Evolutionary conservation across 2,329 filamentous ascomycete species (phyloP), one percentile per base, ranked within the genome.

Genomic region (Raffaelea albimanens): DNA sequence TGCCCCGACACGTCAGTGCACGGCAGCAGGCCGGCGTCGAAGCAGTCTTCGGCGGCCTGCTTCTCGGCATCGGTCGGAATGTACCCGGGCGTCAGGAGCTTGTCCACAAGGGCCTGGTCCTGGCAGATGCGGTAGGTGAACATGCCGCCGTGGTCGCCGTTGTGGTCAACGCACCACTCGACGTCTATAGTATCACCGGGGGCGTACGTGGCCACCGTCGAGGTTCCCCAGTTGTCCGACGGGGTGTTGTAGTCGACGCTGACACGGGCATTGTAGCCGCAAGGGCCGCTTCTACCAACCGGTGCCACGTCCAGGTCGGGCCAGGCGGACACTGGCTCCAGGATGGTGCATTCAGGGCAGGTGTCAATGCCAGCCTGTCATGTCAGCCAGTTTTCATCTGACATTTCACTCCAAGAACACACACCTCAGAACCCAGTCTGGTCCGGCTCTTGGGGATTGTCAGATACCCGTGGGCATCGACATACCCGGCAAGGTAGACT

Each of bases 61-160:
- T 77, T 77, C 61, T 76, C 74, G 0, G 57, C 69, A 0, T 68
- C 59, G 2, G 71, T 76, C 0, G 73, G 73, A 3, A 71, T 53
- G 50, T 76, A 74, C 8, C 55, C 57, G 0, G 71, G 64, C 1
- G 67, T 66, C 2, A 75, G 58, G 54, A 77, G 68, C 52, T 71
- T 70, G 61, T 75, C 64, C 25, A 76, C 69, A 0, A 78, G 57
- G 0, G 58, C 61, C 53, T 76, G 72, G 53, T 77, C 61, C 52
- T 72, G 66, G 54, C 73, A 77, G 51, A 76, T 68, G 10, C 73
- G 70, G 57, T 75, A 77, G 53, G 59, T 66, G 58, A 75, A 77
- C 72, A 76, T 76, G 58, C 73, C 74, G 22, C 73, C 72, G 52
- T 77, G 73, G 52, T 77, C 73, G 0, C 74, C 74, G 53, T 76